These are phyloP conservation scores for Hanseniaspora osmophila DNA, from an alignment of 805 yeast species.

Conservation along the genomic window DNA sequence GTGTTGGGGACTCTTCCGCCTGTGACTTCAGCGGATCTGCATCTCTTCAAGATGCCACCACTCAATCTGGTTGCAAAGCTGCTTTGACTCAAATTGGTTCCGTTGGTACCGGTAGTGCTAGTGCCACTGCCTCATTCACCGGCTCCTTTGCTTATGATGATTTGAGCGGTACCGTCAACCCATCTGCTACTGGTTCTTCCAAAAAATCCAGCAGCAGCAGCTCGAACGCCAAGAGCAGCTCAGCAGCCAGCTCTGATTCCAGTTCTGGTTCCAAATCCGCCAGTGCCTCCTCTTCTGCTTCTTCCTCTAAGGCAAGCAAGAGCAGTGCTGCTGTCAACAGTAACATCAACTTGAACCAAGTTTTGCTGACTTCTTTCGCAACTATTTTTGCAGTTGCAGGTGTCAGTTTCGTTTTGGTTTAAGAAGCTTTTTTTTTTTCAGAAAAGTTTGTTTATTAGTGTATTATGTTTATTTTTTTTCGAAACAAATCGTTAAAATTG, in stretches of 20 bases:
- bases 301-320: slow-evolving; percentile 13
- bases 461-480: neutral
- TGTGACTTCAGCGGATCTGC: slow-evolving; percentile 66
- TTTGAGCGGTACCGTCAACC: slow-evolving; percentile 8
- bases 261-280: slow-evolving; percentile 5
- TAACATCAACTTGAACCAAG: slow-evolving; percentile 18
- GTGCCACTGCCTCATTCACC: slow-evolving; percentile 21
- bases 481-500: neutral
- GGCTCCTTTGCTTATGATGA: slow-evolving; percentile 14
- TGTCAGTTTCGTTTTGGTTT: slow-evolving; percentile 25
- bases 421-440: slow-evolving; percentile 1
- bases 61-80: slow-evolving; percentile 42
- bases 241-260: slow-evolving; percentile 8
- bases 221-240: slow-evolving; percentile 9
- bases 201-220: slow-evolving; percentile 9
- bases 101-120: slow-evolving; percentile 29
- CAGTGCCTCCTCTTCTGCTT: slow-evolving; percentile 9
- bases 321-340: slow-evolving; percentile 17
- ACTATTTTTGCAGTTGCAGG: slow-evolving; percentile 25
- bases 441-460: neutral
- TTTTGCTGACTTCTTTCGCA: slow-evolving; percentile 19
- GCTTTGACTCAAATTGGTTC: slow-evolving; percentile 50
- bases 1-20: slow-evolving; percentile 32
- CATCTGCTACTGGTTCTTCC: slow-evolving; percentile 9
- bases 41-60: slow-evolving; percentile 31